Evolutionary conservation across 257 asterid genomes (phyloP).

Genomic region (Linaria vulgaris): DNA sequence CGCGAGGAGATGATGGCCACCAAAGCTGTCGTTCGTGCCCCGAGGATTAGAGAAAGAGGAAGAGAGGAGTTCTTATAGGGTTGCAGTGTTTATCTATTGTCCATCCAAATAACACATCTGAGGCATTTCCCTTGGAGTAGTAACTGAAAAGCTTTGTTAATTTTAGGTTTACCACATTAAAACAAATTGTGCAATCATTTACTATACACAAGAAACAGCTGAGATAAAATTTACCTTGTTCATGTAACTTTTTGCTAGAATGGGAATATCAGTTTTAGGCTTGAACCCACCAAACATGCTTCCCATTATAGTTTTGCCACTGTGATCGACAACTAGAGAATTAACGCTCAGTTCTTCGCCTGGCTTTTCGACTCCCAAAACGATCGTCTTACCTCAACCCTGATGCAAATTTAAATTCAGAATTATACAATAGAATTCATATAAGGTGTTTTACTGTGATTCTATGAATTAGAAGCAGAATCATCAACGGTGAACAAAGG

Average conservation of each 20-base stretch:
- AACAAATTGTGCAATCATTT: no score
- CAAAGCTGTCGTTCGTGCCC: no score
- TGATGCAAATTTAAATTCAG: background rate
- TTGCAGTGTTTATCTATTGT: background rate
- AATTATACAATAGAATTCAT: background rate
- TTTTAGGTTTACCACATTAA: no score
- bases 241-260: constrained; percentile 14
- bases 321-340: background rate
- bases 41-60: no score
- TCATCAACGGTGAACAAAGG: background rate
- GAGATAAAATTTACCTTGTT: constrained; percentile 25
- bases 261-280: constrained; percentile 22
- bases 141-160: constrained; percentile 21
- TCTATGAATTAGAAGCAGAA: background rate
- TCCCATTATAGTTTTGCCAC: constrained; percentile 22
- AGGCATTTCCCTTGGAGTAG: constrained; percentile 22
- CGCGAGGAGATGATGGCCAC: no score
- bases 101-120: constrained; percentile 19
- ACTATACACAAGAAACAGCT: no score
- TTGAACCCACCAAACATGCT: constrained; percentile 21
- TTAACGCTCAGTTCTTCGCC: constrained; percentile 11
- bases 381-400: constrained; percentile 23
- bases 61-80: no score
- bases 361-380: constrained; percentile 24
- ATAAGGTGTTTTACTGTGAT: no score